Conservation (phyloP, 306 rosid species). For the Acacia crassicarpa region DNA sequence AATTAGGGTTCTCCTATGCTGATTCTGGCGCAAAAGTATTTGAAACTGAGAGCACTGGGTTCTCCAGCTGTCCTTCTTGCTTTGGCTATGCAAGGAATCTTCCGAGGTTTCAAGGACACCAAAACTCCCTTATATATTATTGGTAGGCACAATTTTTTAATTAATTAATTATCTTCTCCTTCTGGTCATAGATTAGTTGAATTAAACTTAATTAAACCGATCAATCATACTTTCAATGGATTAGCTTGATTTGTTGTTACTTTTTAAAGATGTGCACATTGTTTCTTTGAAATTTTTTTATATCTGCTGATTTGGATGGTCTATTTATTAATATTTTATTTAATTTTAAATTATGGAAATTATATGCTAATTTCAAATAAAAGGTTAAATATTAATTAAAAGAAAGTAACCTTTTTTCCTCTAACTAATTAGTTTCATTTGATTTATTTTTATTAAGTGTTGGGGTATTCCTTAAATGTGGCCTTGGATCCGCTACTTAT, state of each 20-base stretch:
- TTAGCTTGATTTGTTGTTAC: too few species aligned
- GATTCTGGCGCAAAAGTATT: conserved; percentile 73
- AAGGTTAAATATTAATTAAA: neutral
- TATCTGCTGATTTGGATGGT: too few species aligned
- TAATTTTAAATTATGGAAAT: too few species aligned
- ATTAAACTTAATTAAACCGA: too few species aligned
- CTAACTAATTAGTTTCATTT: neutral
- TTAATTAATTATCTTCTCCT: neutral
- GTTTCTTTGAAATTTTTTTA: too few species aligned
- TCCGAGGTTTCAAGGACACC: conserved; percentile 94
- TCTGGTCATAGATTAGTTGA: too few species aligned
- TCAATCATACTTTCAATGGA: too few species aligned
- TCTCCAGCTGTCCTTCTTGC: conserved; percentile 99
- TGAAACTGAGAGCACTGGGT: conserved; percentile 83
- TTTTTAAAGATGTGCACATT: too few species aligned
- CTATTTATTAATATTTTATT: too few species aligned
- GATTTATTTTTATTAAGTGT: conserved; percentile 42
- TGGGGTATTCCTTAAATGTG: conserved; percentile 66
- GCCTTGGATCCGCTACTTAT: conserved; percentile 82
- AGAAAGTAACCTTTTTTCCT: neutral
- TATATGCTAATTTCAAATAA: neutral
- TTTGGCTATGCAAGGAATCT: conserved; percentile 97
- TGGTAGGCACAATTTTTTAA: conserved; percentile 42
- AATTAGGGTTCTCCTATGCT: conserved; percentile 80
- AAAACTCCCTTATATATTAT: conserved; percentile 90